Base-by-base conservation (phyloP, 1,284 basidiomycete genomes). In the Tilletia indica region DNA sequence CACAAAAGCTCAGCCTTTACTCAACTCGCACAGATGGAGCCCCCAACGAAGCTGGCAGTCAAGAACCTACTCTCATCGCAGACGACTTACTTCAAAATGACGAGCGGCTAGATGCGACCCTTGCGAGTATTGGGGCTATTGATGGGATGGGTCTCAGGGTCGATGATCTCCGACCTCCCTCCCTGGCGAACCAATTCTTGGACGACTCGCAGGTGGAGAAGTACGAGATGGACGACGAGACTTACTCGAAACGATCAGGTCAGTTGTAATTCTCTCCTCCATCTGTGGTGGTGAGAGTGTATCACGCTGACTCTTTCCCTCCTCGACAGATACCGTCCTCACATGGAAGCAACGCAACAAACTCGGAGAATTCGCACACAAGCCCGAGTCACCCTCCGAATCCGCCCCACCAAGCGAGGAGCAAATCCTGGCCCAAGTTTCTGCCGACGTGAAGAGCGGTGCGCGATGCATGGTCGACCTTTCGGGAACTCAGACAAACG, bases 151-250 rank as follows among this genome's bases (percentile, higher is more conserved):
- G 91, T 5, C 79, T 97, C 74, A 91, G 92, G 86, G 61, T 64
- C 5, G 73, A 76, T 66, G 80, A 81, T 68, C 76, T 73, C 1
- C 67, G 78, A 3, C 77, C 78, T 0, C 71, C 71, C 31, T 73
- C 89, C 14, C 87, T 92, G 70, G 91, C 91, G 0, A 92, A 91
- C 1, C 92, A 94, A 81, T 89, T 91, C 72, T 89, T 90, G 3
- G 95, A 97, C 83, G 88, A 92, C 3, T 90, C 90, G 0, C 89
- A 91, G 84, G 94, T 97, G 0, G 90, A 97, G 49, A 97, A 97
- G 84, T 98, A 95, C 79, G 94, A 97, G 86, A 86, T 98, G 72
- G 91, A 90, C 11, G 88, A 91, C 12, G 89, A 89, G 34, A 93
- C 92, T 70, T 98, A 98, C 83, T 92, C 90, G 21, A 87, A 89